Base-by-base conservation (phyloP, 257 asterid genomes). In the Lantana camara region DNA sequence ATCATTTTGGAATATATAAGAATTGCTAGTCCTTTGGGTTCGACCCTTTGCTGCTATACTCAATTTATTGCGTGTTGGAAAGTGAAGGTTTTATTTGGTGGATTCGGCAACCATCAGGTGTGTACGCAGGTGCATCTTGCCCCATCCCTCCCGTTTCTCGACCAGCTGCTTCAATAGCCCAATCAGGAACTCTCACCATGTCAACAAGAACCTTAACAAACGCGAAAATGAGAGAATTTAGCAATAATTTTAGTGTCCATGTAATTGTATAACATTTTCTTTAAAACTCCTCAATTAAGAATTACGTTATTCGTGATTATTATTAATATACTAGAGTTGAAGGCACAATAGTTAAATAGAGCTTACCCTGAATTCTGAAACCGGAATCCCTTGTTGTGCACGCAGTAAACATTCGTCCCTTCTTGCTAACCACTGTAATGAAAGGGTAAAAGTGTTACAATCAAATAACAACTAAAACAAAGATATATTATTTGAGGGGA, bases 121-220 rank as follows among this genome's bases (percentile, higher is more conserved):
- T 92, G 74, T 82, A 94, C 9, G 88, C 76, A 72, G 95, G 84
- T 50, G 96, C 84, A 76, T 90, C 97, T 78, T 86, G 99, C 45
- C 89, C 97, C 88, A 94, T 88, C 27, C 86, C 96, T 75, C 99
- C 84, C 97, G 90, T 79, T 79, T 90, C 96, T 68, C 84, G 99
- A 17, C 96, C 99, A 60, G 96, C 94, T 56, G 98, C 99, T 82
- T 90, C 97, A 56, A 90, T 78, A 54, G 99, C 96, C 97, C 96
- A 94, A 71, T 83, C 96, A 21, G 99, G 99, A 58, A 88, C 97
- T 64, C 97, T 78, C 48, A 94, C 86, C 96, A 94, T 80, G 83
- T 94, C 99, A 27, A 94, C 90, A 73, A 90, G 71, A 45, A 94
- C 90, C 97, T 94, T 74, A 15, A 41, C 1, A 2, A 12, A 73